A percentile compares a stretch with the other conserved stretches of the same genome.
Evolutionary conservation across 768 basidiomycete genomes (phyloP).

Genomic region (Suillus placidus): DNA sequence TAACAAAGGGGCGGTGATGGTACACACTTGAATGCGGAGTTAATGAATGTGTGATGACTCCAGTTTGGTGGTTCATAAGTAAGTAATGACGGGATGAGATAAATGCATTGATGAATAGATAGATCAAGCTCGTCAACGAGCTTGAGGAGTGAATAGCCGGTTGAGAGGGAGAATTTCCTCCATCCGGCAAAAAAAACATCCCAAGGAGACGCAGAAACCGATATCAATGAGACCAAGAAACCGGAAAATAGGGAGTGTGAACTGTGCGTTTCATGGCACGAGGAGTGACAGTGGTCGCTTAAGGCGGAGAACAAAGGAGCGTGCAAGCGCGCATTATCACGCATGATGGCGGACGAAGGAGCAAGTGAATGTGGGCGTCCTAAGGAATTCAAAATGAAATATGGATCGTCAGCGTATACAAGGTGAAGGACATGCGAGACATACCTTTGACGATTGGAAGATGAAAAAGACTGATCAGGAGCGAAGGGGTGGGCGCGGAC

Average conservation of each 20-base stretch:
- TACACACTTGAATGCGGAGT: no score
- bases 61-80: not conserved
- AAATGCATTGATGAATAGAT: constrained; percentile 3
- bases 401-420: not conserved
- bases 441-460: constrained; percentile 18
- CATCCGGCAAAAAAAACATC: not conserved
- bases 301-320: not conserved
- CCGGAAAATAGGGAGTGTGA: not conserved
- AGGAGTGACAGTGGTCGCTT: not conserved
- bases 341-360: constrained; percentile 13
- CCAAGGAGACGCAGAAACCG: not conserved
- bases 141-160: constrained; percentile 7
- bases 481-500: not conserved
- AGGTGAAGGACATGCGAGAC: not conserved
- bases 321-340: constrained; percentile 3
- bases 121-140: constrained; percentile 3
- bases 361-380: constrained; percentile 5
- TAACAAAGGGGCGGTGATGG: no score
- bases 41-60: no score
- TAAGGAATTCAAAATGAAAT: not conserved
- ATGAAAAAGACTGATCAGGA: not conserved
- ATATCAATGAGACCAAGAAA: not conserved
- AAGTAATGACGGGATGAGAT: constrained; percentile 11
- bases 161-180: constrained; percentile 7
- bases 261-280: constrained; percentile 5